Evolutionary conservation across 2,329 filamentous ascomycete species (phyloP).

Genomic region (Colletotrichum navitas): DNA sequence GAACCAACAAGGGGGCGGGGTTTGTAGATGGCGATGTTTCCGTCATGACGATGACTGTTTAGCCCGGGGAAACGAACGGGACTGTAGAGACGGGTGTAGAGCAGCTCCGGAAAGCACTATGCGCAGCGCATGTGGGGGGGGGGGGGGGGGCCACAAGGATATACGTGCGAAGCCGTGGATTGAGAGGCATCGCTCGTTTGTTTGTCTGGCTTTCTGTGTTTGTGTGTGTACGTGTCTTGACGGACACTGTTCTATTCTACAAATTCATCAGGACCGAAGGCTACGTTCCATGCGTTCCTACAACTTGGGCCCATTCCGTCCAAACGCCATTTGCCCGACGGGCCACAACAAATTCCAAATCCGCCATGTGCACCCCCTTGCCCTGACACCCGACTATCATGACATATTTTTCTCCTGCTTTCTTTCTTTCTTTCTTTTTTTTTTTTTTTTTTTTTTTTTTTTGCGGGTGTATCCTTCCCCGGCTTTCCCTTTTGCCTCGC

Average conservation of each 20-base stretch:
- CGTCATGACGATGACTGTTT: no score
- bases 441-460: neutral
- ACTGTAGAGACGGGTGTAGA: no score
- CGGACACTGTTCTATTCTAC: neutral
- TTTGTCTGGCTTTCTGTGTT: neutral
- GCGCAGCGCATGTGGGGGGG: neutral
- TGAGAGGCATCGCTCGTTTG: neutral
- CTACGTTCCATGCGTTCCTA: neutral
- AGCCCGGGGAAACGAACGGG: no score
- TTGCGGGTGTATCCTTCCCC: neutral
- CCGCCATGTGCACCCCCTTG: neutral
- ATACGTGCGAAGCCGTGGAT: neutral
- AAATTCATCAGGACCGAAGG: neutral
- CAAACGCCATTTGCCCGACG: neutral
- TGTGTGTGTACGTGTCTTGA: neutral
- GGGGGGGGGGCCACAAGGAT: neutral
- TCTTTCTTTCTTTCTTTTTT: no score
- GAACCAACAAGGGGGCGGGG: no score
- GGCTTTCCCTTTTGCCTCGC: neutral
- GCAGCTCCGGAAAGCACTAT: neutral
- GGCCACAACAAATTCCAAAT: conserved; percentile 10
- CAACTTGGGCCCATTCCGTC: neutral
- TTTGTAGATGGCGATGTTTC: no score
- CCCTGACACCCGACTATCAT: neutral
- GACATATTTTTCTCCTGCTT: neutral